phyloP scores from a whole-genome alignment of 768 basidiomycete genomes.

The Mycena olivaceomarginata region DNA sequence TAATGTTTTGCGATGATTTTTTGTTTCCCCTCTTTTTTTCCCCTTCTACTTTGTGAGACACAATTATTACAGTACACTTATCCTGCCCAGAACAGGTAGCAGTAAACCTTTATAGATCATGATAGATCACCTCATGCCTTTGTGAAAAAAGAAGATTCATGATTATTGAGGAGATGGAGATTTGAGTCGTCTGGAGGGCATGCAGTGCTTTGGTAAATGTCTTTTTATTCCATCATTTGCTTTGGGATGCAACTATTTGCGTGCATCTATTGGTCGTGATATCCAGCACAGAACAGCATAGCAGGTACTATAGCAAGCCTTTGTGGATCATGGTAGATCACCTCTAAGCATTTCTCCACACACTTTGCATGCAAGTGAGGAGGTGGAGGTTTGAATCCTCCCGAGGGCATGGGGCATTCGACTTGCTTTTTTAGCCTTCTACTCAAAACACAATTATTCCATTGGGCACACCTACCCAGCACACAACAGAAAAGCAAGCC shows the following conservation, averaged over 20 bases:
- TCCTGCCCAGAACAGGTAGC: too few species aligned
- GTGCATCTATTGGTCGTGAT: too few species aligned
- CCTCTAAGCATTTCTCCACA: neutral
- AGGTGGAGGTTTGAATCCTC: slow-evolving; percentile 14
- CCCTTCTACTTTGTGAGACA: too few species aligned
- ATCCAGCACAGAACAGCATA: too few species aligned
- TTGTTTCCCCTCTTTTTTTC: neutral
- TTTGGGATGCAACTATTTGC: too few species aligned
- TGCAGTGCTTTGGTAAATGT: neutral
- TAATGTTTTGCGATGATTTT: too few species aligned
- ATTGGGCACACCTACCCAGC: too few species aligned
- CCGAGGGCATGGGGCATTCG: neutral
- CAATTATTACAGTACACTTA: too few species aligned
- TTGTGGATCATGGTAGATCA: neutral
- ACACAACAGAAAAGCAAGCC: too few species aligned
- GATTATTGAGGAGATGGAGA: neutral
- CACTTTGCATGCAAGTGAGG: neutral
- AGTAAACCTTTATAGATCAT: neutral
- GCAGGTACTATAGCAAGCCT: neutral
- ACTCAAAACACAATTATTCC: neutral
- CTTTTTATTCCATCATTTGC: too few species aligned
- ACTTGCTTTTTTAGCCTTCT: too few species aligned
- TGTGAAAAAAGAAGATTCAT: neutral
- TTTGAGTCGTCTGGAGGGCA: neutral
- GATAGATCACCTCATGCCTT: neutral